A percentile compares a stretch with the other conserved stretches of the same genome.
phyloP scores from a whole-genome alignment of 331 rosid species.

The Acacia pycnantha region DNA sequence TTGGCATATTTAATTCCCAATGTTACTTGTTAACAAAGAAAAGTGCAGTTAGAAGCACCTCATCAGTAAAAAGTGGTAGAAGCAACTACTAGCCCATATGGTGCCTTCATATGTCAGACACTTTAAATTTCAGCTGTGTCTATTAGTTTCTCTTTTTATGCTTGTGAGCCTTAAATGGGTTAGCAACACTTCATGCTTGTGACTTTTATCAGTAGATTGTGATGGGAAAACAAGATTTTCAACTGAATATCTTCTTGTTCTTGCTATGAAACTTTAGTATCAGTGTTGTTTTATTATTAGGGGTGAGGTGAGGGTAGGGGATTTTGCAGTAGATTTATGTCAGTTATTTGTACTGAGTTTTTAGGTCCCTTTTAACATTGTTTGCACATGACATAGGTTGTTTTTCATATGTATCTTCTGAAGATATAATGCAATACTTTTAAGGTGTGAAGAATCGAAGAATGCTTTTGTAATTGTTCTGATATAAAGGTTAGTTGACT shows the following conservation, averaged over 20 bases:
- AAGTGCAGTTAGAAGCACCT: background rate
- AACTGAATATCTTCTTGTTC: background rate
- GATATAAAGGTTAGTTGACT: too few relatives aligned
- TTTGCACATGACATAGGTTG: background rate
- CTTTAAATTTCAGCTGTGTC: background rate
- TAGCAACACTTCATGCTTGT: background rate
- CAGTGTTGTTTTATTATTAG: background rate
- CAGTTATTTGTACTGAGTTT: background rate
- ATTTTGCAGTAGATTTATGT: background rate
- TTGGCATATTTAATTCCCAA: background rate
- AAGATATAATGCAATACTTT: too few relatives aligned
- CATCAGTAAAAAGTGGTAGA: background rate
- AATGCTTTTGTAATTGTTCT: too few relatives aligned
- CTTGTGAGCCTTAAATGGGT: background rate
- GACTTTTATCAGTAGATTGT: background rate
- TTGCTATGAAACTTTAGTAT: background rate
- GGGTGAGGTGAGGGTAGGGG: background rate
- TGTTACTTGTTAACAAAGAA: background rate
- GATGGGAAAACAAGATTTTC: background rate
- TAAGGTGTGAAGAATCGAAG: too few relatives aligned
- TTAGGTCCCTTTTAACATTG: conserved; percentile 10
- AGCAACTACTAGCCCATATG: background rate
- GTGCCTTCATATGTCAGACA: background rate
- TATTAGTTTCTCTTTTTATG: background rate
- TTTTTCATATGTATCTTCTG: conserved; percentile 36